phyloP scores from a whole-genome alignment of 1,139 yeast species.

The Blastobotrys malaysiensis region DNA sequence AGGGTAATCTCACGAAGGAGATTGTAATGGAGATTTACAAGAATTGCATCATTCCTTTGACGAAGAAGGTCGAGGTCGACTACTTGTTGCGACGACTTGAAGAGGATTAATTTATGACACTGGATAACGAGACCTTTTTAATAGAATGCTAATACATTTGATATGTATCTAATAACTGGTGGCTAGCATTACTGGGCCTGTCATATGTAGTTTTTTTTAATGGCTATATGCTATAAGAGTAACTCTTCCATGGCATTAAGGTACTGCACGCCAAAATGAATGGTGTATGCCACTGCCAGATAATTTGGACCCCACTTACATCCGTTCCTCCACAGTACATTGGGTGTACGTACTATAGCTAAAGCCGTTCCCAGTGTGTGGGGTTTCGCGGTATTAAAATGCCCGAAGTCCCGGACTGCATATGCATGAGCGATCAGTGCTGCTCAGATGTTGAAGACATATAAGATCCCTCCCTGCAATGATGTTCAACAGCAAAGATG shows the following conservation, averaged over 20 bases:
- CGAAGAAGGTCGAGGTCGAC: constrained; percentile 92
- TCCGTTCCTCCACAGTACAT: too few species aligned
- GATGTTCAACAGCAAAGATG: not conserved
- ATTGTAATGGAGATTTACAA: constrained; percentile 76
- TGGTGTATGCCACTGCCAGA: too few species aligned
- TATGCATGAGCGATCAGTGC: not conserved
- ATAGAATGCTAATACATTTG: not conserved
- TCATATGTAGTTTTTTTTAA: too few species aligned
- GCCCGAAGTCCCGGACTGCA: not conserved
- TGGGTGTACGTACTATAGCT: too few species aligned
- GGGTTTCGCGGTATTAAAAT: not conserved
- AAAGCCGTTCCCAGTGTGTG: too few species aligned
- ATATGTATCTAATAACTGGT: too few species aligned
- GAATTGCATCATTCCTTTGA: constrained; percentile 85
- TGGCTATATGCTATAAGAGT: too few species aligned
- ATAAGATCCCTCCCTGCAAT: not conserved
- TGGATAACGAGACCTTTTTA: constrained; percentile 17
- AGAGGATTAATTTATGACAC: constrained; percentile 30
- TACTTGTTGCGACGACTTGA: constrained; percentile 80
- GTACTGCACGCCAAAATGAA: too few species aligned
- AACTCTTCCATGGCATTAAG: too few species aligned
- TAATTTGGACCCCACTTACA: too few species aligned
- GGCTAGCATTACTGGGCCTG: too few species aligned
- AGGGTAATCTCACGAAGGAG: constrained; percentile 76
- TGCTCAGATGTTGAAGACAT: not conserved